Conservation (phyloP, 1,284 basidiomycete genomes). For the Athelia sp. region DNA sequence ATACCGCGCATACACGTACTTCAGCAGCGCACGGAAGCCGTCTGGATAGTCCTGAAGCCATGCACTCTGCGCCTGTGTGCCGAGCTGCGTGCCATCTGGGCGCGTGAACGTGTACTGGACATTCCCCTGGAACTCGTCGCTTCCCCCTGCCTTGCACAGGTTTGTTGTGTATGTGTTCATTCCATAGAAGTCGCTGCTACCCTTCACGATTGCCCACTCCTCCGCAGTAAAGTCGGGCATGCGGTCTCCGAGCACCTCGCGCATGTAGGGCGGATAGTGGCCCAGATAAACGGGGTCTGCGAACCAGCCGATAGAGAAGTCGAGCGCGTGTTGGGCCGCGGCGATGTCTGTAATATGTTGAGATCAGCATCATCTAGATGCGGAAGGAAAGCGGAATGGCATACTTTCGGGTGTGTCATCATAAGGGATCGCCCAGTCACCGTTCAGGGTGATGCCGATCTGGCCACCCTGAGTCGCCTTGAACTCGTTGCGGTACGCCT, state of each 20-base stretch:
- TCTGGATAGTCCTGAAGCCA: constrained; percentile 63
- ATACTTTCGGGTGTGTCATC: constrained; percentile 60
- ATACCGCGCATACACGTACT: constrained; percentile 62
- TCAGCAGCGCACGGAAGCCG: constrained; percentile 61
- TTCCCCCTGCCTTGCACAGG: constrained; percentile 56
- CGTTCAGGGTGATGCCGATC: constrained; percentile 75
- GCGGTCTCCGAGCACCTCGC: constrained; percentile 54
- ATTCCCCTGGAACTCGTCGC: constrained; percentile 63
- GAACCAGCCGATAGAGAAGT: constrained; percentile 55
- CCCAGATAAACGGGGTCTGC: constrained; percentile 74
- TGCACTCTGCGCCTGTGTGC: constrained; percentile 58
- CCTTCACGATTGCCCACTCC: constrained; percentile 58
- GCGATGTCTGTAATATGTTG: constrained; percentile 57
- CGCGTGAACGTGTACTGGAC: constrained; percentile 57
- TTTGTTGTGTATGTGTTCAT: constrained; percentile 75
- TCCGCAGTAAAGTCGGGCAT: constrained; percentile 63
- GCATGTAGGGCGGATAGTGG: constrained; percentile 61
- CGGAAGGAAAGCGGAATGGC: too few species aligned
- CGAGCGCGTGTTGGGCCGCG: constrained; percentile 62
- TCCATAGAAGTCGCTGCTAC: constrained; percentile 68
- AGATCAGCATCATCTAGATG: too few species aligned
- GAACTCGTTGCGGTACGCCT: constrained; percentile 61
- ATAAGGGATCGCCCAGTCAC: constrained; percentile 67
- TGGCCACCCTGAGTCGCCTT: constrained; percentile 48
- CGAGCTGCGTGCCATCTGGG: constrained; percentile 63